Evolutionary conservation across 2,329 filamentous ascomycete genomes (phyloP).

Genomic region (Hansfordia pulvinata): DNA sequence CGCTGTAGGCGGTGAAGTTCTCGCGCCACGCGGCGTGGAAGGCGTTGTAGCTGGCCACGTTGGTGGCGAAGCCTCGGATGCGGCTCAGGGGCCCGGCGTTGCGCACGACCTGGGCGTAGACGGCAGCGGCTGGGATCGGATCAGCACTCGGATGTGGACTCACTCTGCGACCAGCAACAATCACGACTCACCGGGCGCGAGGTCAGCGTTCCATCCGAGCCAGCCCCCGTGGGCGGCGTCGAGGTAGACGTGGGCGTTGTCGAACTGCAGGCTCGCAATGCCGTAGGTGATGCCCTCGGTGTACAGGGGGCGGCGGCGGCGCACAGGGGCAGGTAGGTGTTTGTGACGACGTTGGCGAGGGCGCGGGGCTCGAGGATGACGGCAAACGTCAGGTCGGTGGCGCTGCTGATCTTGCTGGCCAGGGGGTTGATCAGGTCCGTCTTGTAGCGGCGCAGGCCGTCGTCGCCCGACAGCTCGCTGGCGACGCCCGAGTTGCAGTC

Average conservation of each 20-base stretch:
- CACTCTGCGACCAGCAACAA: too few relatives aligned
- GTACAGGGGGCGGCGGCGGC: slow-evolving; percentile 21
- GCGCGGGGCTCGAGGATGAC: slow-evolving; percentile 30
- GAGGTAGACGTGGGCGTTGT: slow-evolving; percentile 23
- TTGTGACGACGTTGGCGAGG: slow-evolving; percentile 27
- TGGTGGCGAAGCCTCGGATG: slow-evolving; percentile 27
- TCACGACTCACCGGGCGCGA: slow-evolving; percentile 20
- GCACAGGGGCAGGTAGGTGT: slow-evolving; percentile 21
- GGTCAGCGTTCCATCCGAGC: slow-evolving; percentile 25
- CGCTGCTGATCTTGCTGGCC: slow-evolving; percentile 20
- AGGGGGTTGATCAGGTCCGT: slow-evolving; percentile 23
- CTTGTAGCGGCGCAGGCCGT: slow-evolving; percentile 26
- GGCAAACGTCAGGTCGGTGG: slow-evolving; percentile 24
- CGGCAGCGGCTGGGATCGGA: slow-evolving; percentile 21
- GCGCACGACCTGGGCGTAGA: slow-evolving; percentile 23
- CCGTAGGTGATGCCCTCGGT: slow-evolving; percentile 26
- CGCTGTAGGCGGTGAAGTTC: slow-evolving; percentile 24
- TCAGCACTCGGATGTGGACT: neutral
- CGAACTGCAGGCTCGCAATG: slow-evolving; percentile 21
- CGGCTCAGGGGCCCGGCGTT: slow-evolving; percentile 15
- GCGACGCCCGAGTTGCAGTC: slow-evolving; percentile 29
- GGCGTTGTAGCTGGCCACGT: slow-evolving; percentile 29
- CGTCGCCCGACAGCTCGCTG: slow-evolving; percentile 22
- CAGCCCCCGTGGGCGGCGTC: slow-evolving; percentile 28
- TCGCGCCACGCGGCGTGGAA: slow-evolving; percentile 22